Base-by-base conservation (phyloP, 257 asterid species). In the Oldenlandia corymbosa region DNA sequence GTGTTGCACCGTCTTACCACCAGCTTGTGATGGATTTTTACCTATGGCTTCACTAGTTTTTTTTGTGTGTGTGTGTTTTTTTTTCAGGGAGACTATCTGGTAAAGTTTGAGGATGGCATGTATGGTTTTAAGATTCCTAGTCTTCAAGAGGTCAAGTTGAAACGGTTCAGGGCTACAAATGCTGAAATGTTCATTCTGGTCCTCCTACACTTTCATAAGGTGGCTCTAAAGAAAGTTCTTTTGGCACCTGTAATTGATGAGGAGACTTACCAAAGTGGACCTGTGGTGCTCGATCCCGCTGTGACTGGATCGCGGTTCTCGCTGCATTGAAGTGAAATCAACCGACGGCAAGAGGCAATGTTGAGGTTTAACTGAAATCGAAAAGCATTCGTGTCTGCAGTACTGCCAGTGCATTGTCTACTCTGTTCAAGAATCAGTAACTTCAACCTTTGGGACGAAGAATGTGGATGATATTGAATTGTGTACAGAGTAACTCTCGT, bases 171-270 rank as follows among this genome's bases (percentile, higher is more conserved):
- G 24, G 36, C 34, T 14, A 36, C 31, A 8, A 21, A 32, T 21
- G 6, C 5, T 20, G 47, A 58, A 28, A 5, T 3, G 27, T 1
- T 31, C 23, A 13, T 34, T 37, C 26, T 58, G 63, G n/a, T 8
- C 48, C 49, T 36, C 41, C 37, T 58, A 9, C 48, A 9, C 3
- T 10, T n/a, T 1, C 31, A 37, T 14, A 58, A 0, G 0, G 48
- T 58, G 48, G 63, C 37, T 14, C 24, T 58, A 41, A 36, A 58
- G 14, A 58, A 58, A 48, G 48, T 58, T n/a, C 31, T 58, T 58
- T 13, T 58, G 49, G 30, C 37, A 11, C 63, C 49, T 58, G 63
- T 28, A 37, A 58, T 5, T 5, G n/a, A 10, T 39, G 48, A 28
- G 16, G 27, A 37, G n/a, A 12, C 63, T 21, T 51, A 30, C 57